Evolutionary conservation across 1,284 basidiomycete genomes (phyloP).

Genomic region (Gomphus bonarii): DNA sequence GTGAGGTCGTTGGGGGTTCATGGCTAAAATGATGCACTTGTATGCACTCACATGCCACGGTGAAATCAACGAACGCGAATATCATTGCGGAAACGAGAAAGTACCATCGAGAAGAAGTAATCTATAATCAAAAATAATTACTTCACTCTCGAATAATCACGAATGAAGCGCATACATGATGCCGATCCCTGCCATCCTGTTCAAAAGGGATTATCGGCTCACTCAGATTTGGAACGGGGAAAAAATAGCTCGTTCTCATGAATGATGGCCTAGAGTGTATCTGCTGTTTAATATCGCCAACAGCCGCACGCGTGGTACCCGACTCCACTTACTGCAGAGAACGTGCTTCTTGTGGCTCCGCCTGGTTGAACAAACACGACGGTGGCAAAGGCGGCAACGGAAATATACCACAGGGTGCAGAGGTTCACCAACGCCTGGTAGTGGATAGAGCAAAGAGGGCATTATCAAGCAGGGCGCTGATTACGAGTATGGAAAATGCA

Average conservation of each 20-base stretch:
- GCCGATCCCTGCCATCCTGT: constrained; percentile 1
- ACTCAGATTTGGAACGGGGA: too few relatives aligned
- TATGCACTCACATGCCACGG: neutral
- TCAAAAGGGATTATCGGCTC: neutral
- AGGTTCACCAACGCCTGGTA: neutral
- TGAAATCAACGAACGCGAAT: constrained; percentile 4
- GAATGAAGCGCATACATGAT: constrained; percentile 1
- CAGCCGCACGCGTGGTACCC: neutral
- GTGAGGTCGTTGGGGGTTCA: neutral
- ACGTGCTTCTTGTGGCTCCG: constrained; percentile 3
- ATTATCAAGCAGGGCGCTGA: too few relatives aligned
- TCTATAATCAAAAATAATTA: neutral
- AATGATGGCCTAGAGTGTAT: neutral
- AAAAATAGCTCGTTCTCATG: neutral
- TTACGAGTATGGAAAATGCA: too few relatives aligned
- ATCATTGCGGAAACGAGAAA: neutral
- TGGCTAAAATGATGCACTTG: neutral
- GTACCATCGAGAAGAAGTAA: constrained; percentile 2
- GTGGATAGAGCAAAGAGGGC: too few relatives aligned
- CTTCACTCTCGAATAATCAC: neutral
- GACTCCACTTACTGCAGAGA: constrained; percentile 2
- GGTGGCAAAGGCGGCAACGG: constrained; percentile 3
- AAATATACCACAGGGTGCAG: constrained; percentile 8
- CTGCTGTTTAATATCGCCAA: neutral
- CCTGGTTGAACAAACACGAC: constrained; percentile 5